phyloP scores from a whole-genome alignment of 768 basidiomycete genomes.

The Amanita molliuscula region DNA sequence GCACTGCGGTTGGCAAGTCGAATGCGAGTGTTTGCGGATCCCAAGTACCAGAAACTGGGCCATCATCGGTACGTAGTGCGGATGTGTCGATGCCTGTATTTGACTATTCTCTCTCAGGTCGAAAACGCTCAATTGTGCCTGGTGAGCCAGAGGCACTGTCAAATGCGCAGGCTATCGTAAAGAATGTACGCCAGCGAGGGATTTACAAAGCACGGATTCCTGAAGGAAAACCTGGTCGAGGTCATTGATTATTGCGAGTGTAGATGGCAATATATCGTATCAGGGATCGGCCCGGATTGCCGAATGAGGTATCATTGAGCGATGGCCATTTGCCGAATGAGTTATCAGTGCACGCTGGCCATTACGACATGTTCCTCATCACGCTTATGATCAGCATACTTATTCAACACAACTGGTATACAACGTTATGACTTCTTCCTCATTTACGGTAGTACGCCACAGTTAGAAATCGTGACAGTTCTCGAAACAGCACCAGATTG shows the following conservation, averaged over 20 bases:
- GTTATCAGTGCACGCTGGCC: no score
- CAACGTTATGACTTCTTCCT: background rate
- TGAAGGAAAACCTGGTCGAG: constrained; percentile 46
- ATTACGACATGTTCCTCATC: no score
- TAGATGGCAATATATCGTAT: no score
- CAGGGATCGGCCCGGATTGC: no score
- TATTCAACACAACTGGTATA: background rate
- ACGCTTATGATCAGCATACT: no score
- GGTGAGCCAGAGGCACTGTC: background rate
- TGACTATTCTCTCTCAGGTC: constrained; percentile 1
- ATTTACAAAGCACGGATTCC: constrained; percentile 64
- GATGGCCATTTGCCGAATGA: no score
- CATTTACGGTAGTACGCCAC: constrained; percentile 38
- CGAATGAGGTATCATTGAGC: no score
- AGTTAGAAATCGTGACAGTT: constrained; percentile 41
- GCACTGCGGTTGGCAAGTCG: constrained; percentile 78
- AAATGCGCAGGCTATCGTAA: constrained; percentile 44
- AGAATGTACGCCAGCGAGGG: constrained; percentile 47
- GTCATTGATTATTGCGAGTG: background rate
- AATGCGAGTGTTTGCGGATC: constrained; percentile 79
- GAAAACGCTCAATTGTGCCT: constrained; percentile 17
- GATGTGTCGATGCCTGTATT: background rate
- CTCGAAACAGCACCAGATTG: constrained; percentile 28
- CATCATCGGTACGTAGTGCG: constrained; percentile 55
- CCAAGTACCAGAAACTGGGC: constrained; percentile 95